Percentiles rank a stretch among this genome's conserved stretches.
These are phyloP conservation scores for Backusella psychrophila DNA, from an alignment of 192 early-diverging fungal genomes.

Conservation along the genomic window DNA sequence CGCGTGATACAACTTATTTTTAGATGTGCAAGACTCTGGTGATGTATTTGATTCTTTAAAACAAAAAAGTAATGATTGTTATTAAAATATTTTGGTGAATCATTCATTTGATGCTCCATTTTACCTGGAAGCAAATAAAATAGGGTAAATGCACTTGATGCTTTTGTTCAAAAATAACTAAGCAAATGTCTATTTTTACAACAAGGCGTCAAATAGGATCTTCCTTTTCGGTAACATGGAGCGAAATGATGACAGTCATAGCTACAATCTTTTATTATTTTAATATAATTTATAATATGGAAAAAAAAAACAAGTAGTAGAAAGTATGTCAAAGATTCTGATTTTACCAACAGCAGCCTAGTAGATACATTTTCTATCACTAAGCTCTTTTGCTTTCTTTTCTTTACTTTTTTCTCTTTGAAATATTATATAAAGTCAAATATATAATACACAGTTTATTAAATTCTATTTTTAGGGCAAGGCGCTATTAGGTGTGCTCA, in stretches of 20 bases:
- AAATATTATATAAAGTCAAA: not conserved
- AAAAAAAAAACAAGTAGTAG: too few species aligned
- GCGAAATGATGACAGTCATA: not conserved
- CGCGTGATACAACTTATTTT: conserved; percentile 5
- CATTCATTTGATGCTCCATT: not conserved
- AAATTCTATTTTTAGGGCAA: not conserved
- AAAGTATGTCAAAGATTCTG: too few species aligned
- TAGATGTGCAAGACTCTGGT: not conserved
- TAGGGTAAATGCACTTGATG: not conserved
- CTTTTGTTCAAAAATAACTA: not conserved
- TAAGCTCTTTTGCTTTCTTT: not conserved
- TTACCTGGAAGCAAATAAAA: not conserved
- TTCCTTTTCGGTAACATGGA: not conserved
- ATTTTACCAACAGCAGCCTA: too few species aligned
- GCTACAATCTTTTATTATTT: not conserved
- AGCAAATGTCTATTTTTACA: not conserved
- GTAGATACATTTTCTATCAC: not conserved
- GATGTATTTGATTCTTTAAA: not conserved
- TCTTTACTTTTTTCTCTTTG: not conserved
- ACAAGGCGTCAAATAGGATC: not conserved
- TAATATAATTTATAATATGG: too few species aligned
- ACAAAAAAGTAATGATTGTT: too few species aligned
- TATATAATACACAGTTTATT: not conserved
- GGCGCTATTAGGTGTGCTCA: not conserved
- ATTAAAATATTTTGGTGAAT: not conserved